Evolutionary conservation across 805 yeast species (phyloP), one percentile per base, ranked within the genome.

Genomic region (Sugiyamaella mastotermitis): DNA sequence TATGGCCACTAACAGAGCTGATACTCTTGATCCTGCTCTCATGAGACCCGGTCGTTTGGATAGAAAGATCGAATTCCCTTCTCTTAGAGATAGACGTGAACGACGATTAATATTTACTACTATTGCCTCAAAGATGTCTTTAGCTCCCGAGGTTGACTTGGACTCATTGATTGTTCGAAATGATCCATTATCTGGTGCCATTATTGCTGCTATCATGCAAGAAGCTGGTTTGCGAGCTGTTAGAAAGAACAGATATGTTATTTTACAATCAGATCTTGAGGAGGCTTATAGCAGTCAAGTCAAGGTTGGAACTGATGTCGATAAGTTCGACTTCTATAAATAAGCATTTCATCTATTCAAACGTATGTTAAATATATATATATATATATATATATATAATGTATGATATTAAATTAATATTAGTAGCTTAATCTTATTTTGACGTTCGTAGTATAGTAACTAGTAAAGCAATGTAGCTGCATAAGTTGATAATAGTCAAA

Each of bases 1-100:
- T 48, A 92, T 92, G 99, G 98, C 99, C 29, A 92, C 99, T 9
- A 92, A 92, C 66, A 83, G 99, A 68, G 95, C 96, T n/a, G 99
- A 92, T 60, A 92, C 98, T 2, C 75, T 92, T 52, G 99, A 92
- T 65, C 99, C 99, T 3, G 99, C 99, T 9, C 71, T 92, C 51
- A 76, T 92, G 62, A 83, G 99, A 68, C 97, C 98, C 14, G 99
- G 99, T 50, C 83, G 99, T 68, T 74, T 92, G 61, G 99, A 92
- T 64, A 78, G 99, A 63, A 94, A 94, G 64, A 94, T 92, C 52
- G 98, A 92, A 64, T 94, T 92, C 64, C 99, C 99, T 35, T 79
- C 86, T 15, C 71, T 92, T 61, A 83, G 94, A 57, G 99, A 92
- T 61, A 80, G 99, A 66, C 82, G 99, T 66, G 98, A 92, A 61